Percentiles rank a stretch among this genome's conserved stretches.
Evolutionary conservation across 2,329 filamentous ascomycete species (phyloP).

Genomic region (Aspergillus tamarii): DNA sequence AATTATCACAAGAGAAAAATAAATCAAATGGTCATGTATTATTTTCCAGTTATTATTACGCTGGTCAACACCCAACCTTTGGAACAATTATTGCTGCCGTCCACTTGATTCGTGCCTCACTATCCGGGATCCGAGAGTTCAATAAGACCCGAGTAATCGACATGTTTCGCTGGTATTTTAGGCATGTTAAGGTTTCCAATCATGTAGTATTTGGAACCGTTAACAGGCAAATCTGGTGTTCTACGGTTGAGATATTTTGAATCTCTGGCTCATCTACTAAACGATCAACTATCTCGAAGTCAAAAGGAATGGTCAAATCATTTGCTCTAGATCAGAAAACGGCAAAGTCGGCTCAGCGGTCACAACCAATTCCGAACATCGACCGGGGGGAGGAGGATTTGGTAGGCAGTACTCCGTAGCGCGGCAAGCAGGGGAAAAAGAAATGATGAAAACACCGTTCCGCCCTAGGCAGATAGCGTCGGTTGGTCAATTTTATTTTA

Average conservation of each 20-base stretch:
- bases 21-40: neutral
- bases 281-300: conserved; percentile 7
- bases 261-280: conserved; percentile 14
- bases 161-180: conserved; percentile 4
- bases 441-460: conserved; percentile 18
- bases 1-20: neutral
- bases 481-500: conserved; percentile 14
- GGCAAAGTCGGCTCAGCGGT: conserved; percentile 22
- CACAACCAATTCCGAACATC: conserved; percentile 26
- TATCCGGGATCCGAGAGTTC: conserved; percentile 20
- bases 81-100: conserved; percentile 23
- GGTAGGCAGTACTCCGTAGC: conserved; percentile 27
- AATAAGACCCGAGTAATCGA: conserved; percentile 18
- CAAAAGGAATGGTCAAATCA: conserved; percentile 14
- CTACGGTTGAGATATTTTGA: conserved; percentile 12
- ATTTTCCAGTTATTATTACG: conserved; percentile 4
- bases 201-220: conserved; percentile 8
- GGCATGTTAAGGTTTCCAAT: conserved; percentile 1
- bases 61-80: conserved; percentile 20
- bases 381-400: conserved; percentile 24
- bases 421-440: conserved; percentile 26
- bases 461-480: conserved; percentile 6
- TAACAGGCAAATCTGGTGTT: conserved; percentile 9
- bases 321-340: conserved; percentile 19
- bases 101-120: conserved; percentile 27